Conservation (phyloP, 2,329 filamentous ascomycete genomes). For the Talaromyces albobiverticillius region DNA sequence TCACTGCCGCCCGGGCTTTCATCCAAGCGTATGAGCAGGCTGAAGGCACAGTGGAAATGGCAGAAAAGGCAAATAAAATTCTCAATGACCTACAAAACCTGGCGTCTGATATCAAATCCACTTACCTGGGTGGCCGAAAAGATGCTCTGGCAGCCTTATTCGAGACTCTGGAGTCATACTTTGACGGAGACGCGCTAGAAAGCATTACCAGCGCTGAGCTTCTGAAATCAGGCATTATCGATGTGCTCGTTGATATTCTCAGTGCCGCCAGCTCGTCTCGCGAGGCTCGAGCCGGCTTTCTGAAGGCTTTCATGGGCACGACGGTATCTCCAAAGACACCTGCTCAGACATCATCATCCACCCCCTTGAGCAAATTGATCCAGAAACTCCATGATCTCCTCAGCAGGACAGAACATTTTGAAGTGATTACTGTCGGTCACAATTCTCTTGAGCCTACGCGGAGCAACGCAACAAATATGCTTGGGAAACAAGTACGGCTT, state of each 20-base stretch:
- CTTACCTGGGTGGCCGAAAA: slow-evolving; percentile 55
- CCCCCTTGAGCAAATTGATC: slow-evolving; percentile 84
- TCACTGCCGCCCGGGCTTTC: slow-evolving; percentile 75
- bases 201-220: slow-evolving; percentile 95
- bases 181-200: slow-evolving; percentile 82
- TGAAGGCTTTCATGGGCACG: slow-evolving; percentile 87
- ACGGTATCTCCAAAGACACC: slow-evolving; percentile 60
- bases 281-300: slow-evolving; percentile 74
- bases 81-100: slow-evolving; percentile 69
- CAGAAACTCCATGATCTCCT: slow-evolving; percentile 94
- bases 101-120: slow-evolving; percentile 67
- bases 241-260: slow-evolving; percentile 78
- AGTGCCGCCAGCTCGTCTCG: slow-evolving; percentile 59
- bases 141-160: slow-evolving; percentile 66
- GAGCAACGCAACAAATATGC: slow-evolving; percentile 89
- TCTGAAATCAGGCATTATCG: slow-evolving; percentile 84
- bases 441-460: slow-evolving; percentile 87
- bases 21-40: slow-evolving; percentile 78
- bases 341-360: slow-evolving; percentile 65
- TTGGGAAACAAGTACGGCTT: slow-evolving; percentile 90
- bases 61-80: slow-evolving; percentile 74
- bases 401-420: slow-evolving; percentile 95
- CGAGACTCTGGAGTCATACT: slow-evolving; percentile 72
- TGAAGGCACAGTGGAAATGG: slow-evolving; percentile 65
- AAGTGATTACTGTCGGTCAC: slow-evolving; percentile 92